phyloP scores from a whole-genome alignment of 1,139 yeast species.

The Kodamaea plutei region DNA sequence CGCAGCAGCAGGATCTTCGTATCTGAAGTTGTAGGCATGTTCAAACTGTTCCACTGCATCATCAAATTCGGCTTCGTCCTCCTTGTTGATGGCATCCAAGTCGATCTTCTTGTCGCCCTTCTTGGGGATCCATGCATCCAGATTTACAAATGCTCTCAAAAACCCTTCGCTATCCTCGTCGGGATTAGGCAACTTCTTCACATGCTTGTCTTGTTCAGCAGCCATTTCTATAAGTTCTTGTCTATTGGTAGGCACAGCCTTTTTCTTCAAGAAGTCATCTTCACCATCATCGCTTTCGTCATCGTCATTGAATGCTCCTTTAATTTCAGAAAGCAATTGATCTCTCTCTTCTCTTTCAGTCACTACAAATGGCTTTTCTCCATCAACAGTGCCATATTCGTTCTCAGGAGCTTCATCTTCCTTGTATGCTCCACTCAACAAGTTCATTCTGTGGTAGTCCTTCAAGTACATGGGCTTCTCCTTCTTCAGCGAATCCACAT shows the following conservation, averaged over 20 bases:
- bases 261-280: conserved; percentile 51
- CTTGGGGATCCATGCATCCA: conserved; percentile 86
- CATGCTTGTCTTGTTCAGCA: conserved; percentile 18
- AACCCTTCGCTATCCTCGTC: conserved; percentile 60
- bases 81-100: conserved; percentile 54
- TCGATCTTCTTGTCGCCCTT: conserved; percentile 51
- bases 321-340: conserved; percentile 70
- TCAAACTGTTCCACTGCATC: conserved; percentile 90
- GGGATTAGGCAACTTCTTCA: conserved; percentile 60
- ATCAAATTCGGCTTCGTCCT: conserved; percentile 84
- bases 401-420: conserved; percentile 41
- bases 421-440: conserved; percentile 58
- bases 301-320: conserved; percentile 54
- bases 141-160: conserved; percentile 64
- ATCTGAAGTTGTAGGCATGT: conserved; percentile 89
- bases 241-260: conserved; percentile 25
- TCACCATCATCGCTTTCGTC: conserved; percentile 43
- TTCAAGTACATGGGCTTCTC: conserved; percentile 84
- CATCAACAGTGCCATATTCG: conserved; percentile 45
- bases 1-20: conserved; percentile 85
- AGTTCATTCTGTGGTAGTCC: conserved; percentile 85
- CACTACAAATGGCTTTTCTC: conserved; percentile 65
- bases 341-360: conserved; percentile 73
- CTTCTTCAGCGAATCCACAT: conserved; percentile 23
- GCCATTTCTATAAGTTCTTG: conserved; percentile 9